These are phyloP conservation scores for Boletus rubropictus DNA, from an alignment of 768 basidiomycete genomes.

Conservation along the genomic window DNA sequence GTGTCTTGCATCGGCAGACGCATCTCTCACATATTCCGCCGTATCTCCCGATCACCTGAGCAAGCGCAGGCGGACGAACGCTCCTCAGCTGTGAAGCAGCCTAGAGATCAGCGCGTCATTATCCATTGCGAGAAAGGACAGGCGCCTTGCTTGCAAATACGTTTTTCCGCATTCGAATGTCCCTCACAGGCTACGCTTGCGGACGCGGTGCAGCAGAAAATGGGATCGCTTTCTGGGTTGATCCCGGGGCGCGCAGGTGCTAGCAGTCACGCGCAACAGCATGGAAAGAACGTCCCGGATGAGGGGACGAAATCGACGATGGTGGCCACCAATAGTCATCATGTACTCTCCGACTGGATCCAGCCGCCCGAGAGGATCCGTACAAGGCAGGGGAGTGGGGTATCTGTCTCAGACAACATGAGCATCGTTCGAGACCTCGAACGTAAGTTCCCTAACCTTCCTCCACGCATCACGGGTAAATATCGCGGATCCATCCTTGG, in stretches of 20 bases:
- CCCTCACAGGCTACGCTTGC: slow-evolving; percentile 27
- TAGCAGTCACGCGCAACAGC: neutral
- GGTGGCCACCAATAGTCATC: neutral
- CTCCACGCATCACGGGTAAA: slow-evolving; percentile 30
- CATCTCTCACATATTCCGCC: slow-evolving; percentile 46
- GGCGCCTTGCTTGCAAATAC: slow-evolving; percentile 49
- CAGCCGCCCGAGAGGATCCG: slow-evolving; percentile 6
- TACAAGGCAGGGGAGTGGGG: slow-evolving; percentile 19
- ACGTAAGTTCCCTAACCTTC: slow-evolving; percentile 49
- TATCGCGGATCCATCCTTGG: slow-evolving; percentile 24
- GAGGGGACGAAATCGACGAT: slow-evolving; percentile 16
- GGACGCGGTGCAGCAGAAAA: slow-evolving; percentile 12
- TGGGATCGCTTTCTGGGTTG: slow-evolving; percentile 11
- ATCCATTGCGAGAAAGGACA: slow-evolving; percentile 38
- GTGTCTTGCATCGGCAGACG: slow-evolving; percentile 20
- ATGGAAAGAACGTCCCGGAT: slow-evolving; percentile 3
- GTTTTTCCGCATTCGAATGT: slow-evolving; percentile 46
- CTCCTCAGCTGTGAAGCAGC: slow-evolving; percentile 5
- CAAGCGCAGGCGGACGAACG: slow-evolving; percentile 2
- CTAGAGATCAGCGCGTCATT: slow-evolving; percentile 42
- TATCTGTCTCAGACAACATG: slow-evolving; percentile 38
- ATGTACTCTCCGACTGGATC: slow-evolving; percentile 10
- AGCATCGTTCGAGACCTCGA: slow-evolving; percentile 47
- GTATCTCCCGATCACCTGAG: slow-evolving; percentile 41
- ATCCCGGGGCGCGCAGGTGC: slow-evolving; percentile 1